Conservation (phyloP, 768 basidiomycete genomes). For the Rhodotorula babjevae region DNA sequence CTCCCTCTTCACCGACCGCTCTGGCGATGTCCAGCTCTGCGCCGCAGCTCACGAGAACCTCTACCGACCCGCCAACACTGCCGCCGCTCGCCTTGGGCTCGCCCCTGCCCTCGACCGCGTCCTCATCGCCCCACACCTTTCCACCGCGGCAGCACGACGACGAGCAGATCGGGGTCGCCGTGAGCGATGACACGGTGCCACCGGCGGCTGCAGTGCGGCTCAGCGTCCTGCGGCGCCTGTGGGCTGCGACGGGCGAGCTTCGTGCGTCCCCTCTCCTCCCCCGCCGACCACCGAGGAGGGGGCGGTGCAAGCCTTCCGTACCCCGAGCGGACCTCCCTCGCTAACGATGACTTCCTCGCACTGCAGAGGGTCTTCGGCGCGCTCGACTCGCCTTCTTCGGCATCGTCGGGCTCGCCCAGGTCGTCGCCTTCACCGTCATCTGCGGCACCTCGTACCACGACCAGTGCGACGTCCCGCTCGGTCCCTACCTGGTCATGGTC, state of each 20-base stretch:
- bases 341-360: neutral
- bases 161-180: neutral
- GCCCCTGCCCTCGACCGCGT: no score
- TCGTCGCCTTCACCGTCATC: constrained; percentile 36
- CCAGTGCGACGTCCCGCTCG: constrained; percentile 36
- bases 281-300: no score
- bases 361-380: constrained; percentile 6
- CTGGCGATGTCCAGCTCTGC: no score
- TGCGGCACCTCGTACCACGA: constrained; percentile 13
- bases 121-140: no score
- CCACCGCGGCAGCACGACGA: no score
- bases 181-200: neutral
- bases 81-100: no score
- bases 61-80: no score
- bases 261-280: neutral
- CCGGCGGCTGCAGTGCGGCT: constrained; percentile 4
- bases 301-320: neutral
- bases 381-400: constrained; percentile 7
- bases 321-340: neutral
- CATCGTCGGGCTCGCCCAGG: constrained; percentile 13
- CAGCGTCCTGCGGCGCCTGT: neutral
- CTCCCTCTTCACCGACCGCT: no score
- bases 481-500: constrained; percentile 34
- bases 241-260: neutral
- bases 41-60: no score